Conservation (phyloP, 2,329 filamentous ascomycete genomes). For the Thermochaetoides dissita region DNA sequence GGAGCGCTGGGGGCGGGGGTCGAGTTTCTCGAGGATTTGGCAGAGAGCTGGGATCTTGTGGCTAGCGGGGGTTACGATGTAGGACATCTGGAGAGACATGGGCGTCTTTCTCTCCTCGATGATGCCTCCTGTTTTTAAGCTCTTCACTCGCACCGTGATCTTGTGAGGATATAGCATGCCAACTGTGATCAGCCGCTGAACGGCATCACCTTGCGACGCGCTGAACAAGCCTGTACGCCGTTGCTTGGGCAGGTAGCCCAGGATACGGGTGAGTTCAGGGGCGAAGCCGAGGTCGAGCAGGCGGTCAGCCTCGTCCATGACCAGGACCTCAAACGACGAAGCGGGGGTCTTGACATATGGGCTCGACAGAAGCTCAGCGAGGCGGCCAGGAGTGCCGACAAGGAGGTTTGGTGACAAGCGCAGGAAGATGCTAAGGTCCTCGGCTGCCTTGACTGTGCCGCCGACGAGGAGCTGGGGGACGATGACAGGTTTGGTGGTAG, state of each 20-base stretch:
- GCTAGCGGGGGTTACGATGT: slow-evolving; percentile 58
- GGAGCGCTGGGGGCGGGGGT: slow-evolving; percentile 65
- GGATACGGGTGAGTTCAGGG: slow-evolving; percentile 72
- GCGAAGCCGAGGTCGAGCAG: slow-evolving; percentile 90
- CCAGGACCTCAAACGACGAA: slow-evolving; percentile 79
- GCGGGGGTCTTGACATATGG: slow-evolving; percentile 78
- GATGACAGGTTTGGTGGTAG: slow-evolving; percentile 36
- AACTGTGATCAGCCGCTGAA: slow-evolving; percentile 82
- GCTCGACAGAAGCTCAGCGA: slow-evolving; percentile 75
- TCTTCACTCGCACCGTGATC: slow-evolving; percentile 84
- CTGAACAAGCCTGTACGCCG: slow-evolving; percentile 86
- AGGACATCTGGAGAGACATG: slow-evolving; percentile 83
- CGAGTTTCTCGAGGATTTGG: slow-evolving; percentile 53
- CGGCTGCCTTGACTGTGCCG: slow-evolving; percentile 61
- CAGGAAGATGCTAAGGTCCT: slow-evolving; percentile 76
- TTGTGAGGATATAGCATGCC: slow-evolving; percentile 90
- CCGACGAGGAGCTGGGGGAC: slow-evolving; percentile 82
- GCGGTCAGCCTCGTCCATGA: slow-evolving; percentile 89
- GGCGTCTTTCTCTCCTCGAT: slow-evolving; percentile 76
- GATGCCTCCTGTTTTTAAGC: slow-evolving; percentile 46
- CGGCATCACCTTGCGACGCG: slow-evolving; percentile 88
- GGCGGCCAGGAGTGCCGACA: slow-evolving; percentile 77
- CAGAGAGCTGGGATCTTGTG: slow-evolving; percentile 67
- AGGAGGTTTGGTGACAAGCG: slow-evolving; percentile 76
- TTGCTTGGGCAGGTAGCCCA: slow-evolving; percentile 79